These are phyloP conservation scores for Fusarium chuoi DNA, from an alignment of 2,329 filamentous ascomycete genomes.

Conservation along the genomic window DNA sequence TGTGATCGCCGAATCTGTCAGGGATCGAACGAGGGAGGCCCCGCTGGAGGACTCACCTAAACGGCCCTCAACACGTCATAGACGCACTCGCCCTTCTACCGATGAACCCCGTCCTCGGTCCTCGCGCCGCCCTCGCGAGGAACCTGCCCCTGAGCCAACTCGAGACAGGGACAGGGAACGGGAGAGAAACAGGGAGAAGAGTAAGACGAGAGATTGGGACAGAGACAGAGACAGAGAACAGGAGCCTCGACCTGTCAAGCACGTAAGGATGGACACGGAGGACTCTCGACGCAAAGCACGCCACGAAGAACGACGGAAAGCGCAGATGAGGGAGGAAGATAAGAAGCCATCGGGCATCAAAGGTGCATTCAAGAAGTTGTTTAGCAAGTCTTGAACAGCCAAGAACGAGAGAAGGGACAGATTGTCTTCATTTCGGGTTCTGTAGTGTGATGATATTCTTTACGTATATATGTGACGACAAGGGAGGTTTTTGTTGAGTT, in stretches of 20 bases:
- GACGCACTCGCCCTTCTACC: constrained; percentile 24
- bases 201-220: constrained; percentile 11
- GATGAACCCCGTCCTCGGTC: constrained; percentile 38
- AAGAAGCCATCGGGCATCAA: constrained; percentile 47
- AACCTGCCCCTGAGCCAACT: constrained; percentile 21
- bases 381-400: constrained; percentile 36
- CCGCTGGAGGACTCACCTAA: constrained; percentile 45
- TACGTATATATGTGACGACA: constrained; percentile 41
- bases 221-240: constrained; percentile 10
- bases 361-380: constrained; percentile 47
- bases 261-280: constrained; percentile 47
- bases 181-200: constrained; percentile 20
- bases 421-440: constrained; percentile 24
- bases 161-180: constrained; percentile 24
- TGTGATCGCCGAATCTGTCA: constrained; percentile 27
- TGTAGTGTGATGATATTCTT: constrained; percentile 38
- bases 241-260: constrained; percentile 30
- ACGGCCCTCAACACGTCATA: constrained; percentile 42
- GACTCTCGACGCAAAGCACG: constrained; percentile 50
- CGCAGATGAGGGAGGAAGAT: constrained; percentile 46
- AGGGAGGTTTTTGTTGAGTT: constrained; percentile 19
- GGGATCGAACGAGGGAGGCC: constrained; percentile 39
- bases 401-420: constrained; percentile 11
- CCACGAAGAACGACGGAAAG: constrained; percentile 47
- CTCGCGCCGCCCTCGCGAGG: constrained; percentile 38